These are phyloP conservation scores for Ustilago loliicola DNA, from an alignment of 1,284 basidiomycete genomes.

Conservation along the genomic window DNA sequence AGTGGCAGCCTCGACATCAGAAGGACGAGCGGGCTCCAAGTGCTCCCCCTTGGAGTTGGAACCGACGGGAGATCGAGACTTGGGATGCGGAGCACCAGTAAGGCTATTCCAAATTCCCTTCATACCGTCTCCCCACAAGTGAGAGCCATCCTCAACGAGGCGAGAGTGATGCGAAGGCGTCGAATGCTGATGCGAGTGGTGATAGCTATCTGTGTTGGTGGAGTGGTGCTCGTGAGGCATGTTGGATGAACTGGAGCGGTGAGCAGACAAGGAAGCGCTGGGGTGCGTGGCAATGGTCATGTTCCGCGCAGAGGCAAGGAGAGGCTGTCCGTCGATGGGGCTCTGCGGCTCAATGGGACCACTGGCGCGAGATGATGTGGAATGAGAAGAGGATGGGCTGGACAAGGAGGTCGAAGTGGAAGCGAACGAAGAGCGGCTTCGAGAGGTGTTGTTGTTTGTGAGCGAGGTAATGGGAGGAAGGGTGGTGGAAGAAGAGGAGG, in stretches of 20 bases:
- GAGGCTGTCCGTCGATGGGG: slow-evolving; percentile 36
- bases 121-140: slow-evolving; percentile 52
- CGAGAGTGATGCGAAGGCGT: slow-evolving; percentile 18
- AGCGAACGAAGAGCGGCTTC: slow-evolving; percentile 17
- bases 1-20: slow-evolving; percentile 47
- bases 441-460: slow-evolving; percentile 1
- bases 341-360: slow-evolving; percentile 33
- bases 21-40: slow-evolving; percentile 36
- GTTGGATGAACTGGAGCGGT: slow-evolving; percentile 2
- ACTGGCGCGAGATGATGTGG: slow-evolving; percentile 19
- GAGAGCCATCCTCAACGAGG: slow-evolving; percentile 39
- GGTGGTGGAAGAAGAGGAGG: slow-evolving; percentile 6
- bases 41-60: slow-evolving; percentile 28
- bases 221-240: slow-evolving; percentile 15
- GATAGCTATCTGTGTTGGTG: slow-evolving; percentile 3
- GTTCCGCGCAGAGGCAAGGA: slow-evolving; percentile 14
- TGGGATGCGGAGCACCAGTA: slow-evolving; percentile 44
- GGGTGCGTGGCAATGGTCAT: slow-evolving; percentile 19
- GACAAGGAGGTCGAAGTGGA: slow-evolving; percentile 19
- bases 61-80: slow-evolving; percentile 21
- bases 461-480: slow-evolving; percentile 33
- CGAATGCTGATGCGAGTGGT: slow-evolving; percentile 20
- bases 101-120: slow-evolving; percentile 51
- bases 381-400: slow-evolving; percentile 23
- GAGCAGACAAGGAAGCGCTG: not conserved